These are phyloP conservation scores for Euphrasia confusa DNA, from an alignment of 257 asterid genomes.

Conservation along the genomic window DNA sequence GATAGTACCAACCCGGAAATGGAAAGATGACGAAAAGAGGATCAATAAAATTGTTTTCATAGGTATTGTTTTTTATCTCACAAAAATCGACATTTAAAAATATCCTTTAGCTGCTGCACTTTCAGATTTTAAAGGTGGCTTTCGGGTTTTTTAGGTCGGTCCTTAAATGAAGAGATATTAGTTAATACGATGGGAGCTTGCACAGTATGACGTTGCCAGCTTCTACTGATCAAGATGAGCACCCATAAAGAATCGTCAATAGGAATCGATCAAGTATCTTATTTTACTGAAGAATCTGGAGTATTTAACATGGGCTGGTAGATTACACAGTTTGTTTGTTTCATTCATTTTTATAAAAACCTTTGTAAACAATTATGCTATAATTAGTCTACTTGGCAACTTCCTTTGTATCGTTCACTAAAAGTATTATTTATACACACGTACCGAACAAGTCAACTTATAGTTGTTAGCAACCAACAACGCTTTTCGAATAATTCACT, in stretches of 20 bases:
- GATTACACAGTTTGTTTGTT: not conserved
- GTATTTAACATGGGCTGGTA: no score
- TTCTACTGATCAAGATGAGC: not conserved
- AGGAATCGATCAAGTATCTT: not conserved
- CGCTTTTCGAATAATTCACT: not conserved
- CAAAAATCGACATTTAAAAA: not conserved
- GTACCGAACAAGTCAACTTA: constrained; percentile 4
- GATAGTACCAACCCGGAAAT: constrained; percentile 75
- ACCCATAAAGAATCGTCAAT: no score
- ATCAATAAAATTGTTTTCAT: constrained; percentile 77
- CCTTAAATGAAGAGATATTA: constrained; percentile 62
- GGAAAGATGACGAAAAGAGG: constrained; percentile 62
- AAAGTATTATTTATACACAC: not conserved
- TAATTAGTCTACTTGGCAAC: not conserved
- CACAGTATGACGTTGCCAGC: constrained; percentile 20
- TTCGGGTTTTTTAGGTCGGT: constrained; percentile 50
- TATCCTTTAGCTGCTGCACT: not conserved
- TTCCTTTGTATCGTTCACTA: not conserved
- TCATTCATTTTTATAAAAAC: no score
- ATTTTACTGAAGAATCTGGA: not conserved
- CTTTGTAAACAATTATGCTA: no score
- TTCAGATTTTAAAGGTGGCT: constrained; percentile 2
- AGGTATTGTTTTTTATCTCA: constrained; percentile 36
- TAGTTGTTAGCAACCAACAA: not conserved
- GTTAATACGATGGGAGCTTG: constrained; percentile 49